phyloP scores from a whole-genome alignment of 129 eudicot species.

The Scalesia atractyloides region DNA sequence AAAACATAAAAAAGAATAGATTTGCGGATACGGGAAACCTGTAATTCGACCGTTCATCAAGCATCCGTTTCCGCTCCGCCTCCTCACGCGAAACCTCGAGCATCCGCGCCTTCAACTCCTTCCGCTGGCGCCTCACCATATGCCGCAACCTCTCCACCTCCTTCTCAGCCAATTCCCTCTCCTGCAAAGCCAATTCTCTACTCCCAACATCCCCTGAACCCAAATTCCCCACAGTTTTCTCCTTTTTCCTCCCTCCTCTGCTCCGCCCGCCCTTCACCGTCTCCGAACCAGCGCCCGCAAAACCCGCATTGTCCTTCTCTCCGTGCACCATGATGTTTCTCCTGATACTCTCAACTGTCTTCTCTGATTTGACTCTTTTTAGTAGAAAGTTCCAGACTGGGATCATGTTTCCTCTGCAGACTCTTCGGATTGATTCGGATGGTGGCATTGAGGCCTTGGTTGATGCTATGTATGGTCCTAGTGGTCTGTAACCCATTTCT shows the following conservation, averaged over 20 bases:
- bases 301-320: slow-evolving; percentile 37
- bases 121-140: slow-evolving; percentile 81
- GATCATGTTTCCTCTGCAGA: slow-evolving; percentile 94
- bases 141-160: slow-evolving; percentile 97
- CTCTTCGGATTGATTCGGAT: slow-evolving; percentile 66
- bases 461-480: slow-evolving; percentile 75
- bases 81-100: slow-evolving; percentile 92
- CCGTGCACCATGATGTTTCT: slow-evolving; percentile 90
- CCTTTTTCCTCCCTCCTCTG: slow-evolving; percentile 58
- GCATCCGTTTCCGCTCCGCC: slow-evolving; percentile 95
- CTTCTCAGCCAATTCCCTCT: slow-evolving; percentile 94
- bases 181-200: slow-evolving; percentile 76
- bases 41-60: slow-evolving; percentile 86
- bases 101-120: slow-evolving; percentile 87
- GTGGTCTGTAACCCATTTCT: slow-evolving; percentile 88
- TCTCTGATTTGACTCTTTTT: slow-evolving; percentile 87
- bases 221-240: slow-evolving; percentile 34
- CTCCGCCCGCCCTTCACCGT: slow-evolving; percentile 33
- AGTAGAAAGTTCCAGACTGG: slow-evolving; percentile 81
- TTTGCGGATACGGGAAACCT: slow-evolving; percentile 43
- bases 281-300: not conserved
- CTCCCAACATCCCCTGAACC: slow-evolving; percentile 42
- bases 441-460: slow-evolving; percentile 63
- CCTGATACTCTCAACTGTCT: slow-evolving; percentile 79
- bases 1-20: not conserved